Conservation (phyloP, 495 filamentous ascomycete genomes). For the Talaromyces wortmannii region DNA sequence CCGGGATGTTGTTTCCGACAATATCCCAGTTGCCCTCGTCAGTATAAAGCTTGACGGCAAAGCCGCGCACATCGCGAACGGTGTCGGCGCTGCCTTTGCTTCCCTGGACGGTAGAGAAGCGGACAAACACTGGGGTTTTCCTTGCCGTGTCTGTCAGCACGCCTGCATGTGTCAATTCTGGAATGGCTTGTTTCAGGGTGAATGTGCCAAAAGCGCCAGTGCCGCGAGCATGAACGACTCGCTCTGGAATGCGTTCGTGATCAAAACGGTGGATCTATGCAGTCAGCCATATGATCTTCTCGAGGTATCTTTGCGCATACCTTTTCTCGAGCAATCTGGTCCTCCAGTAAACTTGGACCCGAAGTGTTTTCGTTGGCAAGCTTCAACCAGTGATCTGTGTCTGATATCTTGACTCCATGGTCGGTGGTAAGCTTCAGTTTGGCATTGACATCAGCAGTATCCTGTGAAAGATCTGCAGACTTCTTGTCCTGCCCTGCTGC, state of each 20-base stretch:
- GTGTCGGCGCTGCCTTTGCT: conserved; percentile 73
- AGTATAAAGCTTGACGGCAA: conserved; percentile 71
- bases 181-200: conserved; percentile 60
- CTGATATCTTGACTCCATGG: conserved; percentile 66
- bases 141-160: conserved; percentile 76
- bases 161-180: conserved; percentile 63
- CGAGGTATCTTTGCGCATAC: conserved; percentile 26
- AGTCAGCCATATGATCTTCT: background rate
- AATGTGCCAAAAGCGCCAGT: conserved; percentile 81
- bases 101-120: conserved; percentile 80
- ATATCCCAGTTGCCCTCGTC: conserved; percentile 50
- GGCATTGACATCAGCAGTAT: conserved; percentile 24
- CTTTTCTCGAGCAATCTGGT: conserved; percentile 72
- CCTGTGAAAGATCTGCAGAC: conserved; percentile 22
- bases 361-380: conserved; percentile 49
- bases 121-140: conserved; percentile 71
- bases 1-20: conserved; percentile 65
- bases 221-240: conserved; percentile 85
- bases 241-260: conserved; percentile 82
- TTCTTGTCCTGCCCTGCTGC: conserved; percentile 22
- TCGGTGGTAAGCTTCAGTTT: conserved; percentile 61
- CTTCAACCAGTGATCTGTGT: conserved; percentile 75
- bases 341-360: conserved; percentile 76
- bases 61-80: conserved; percentile 75
- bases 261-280: conserved; percentile 71